These are phyloP conservation scores for Tieghemiomyces parasiticus DNA, from an alignment of 192 early-diverging fungal species.

Conservation along the genomic window DNA sequence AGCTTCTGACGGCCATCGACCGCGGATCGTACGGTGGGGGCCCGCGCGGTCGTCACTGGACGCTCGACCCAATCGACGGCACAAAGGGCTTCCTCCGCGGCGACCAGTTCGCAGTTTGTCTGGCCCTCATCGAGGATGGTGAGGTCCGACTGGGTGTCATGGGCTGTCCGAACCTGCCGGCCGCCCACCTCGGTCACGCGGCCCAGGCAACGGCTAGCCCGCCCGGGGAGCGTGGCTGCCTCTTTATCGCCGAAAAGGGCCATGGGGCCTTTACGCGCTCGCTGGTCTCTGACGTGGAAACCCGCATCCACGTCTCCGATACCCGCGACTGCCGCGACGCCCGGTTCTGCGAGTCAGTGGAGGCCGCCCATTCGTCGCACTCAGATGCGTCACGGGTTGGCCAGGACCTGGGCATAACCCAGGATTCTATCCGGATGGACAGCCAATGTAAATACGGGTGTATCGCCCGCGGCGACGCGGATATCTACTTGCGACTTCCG, in stretches of 20 bases:
- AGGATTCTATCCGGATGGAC: conserved; percentile 80
- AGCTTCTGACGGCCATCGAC: conserved; percentile 83
- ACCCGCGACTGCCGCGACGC: conserved; percentile 41
- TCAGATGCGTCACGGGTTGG: conserved; percentile 63
- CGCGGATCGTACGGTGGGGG: conserved; percentile 74
- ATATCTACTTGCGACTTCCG: conserved; percentile 83
- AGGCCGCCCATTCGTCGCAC: conserved; percentile 82
- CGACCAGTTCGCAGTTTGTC: conserved; percentile 93
- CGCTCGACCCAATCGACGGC: conserved; percentile 88
- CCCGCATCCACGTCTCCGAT: conserved; percentile 40
- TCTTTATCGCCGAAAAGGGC: conserved; percentile 76
- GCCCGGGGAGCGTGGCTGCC: too few relatives aligned
- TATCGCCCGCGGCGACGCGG: conserved; percentile 82
- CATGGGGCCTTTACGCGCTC: conserved; percentile 77
- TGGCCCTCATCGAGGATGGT: conserved; percentile 82
- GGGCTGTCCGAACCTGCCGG: conserved; percentile 69
- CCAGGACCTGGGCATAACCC: conserved; percentile 61
- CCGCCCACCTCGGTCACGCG: conserved; percentile 45
- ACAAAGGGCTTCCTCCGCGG: conserved; percentile 97
- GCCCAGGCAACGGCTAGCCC: too few relatives aligned
- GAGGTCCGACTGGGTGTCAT: conserved; percentile 78
- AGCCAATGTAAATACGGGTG: conserved; percentile 95
- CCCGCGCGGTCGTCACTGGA: conserved; percentile 57
- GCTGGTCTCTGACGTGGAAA: conserved; percentile 26
- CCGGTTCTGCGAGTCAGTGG: conserved; percentile 89